A percentile compares a stretch with the other conserved stretches of the same genome.
phyloP scores from a whole-genome alignment of 192 early-diverging fungal genomes.

The Physocladia obscura region DNA sequence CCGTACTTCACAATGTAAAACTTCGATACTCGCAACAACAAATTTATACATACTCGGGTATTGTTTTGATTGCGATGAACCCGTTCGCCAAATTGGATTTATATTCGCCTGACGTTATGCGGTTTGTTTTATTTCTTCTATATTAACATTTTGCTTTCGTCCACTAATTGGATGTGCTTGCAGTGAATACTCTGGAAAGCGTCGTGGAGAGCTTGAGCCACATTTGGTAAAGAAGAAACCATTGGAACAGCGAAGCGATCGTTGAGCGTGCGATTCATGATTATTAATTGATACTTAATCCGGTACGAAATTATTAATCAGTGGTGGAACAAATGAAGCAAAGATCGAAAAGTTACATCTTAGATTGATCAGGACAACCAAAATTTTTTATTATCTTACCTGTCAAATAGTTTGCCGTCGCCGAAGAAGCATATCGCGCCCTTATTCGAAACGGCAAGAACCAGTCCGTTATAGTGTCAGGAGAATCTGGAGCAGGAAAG shows the following conservation, averaged over 20 bases:
- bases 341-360: too few species aligned
- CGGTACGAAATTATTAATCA: too few species aligned
- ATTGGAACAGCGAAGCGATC: too few species aligned
- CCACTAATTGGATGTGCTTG: not conserved
- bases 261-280: too few species aligned
- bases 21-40: slow-evolving; percentile 86
- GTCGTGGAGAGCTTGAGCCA: slow-evolving; percentile 92
- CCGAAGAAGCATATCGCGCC: slow-evolving; percentile 94
- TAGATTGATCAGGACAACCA: too few species aligned
- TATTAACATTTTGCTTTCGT: not conserved
- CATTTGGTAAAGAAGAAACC: slow-evolving; percentile 61
- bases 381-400: too few species aligned
- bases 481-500: slow-evolving; percentile 93
- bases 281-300: too few species aligned
- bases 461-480: slow-evolving; percentile 97
- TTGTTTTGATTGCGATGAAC: slow-evolving; percentile 96
- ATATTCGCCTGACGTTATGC: slow-evolving; percentile 67
- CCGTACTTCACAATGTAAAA: slow-evolving; percentile 88
- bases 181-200: slow-evolving; percentile 87
- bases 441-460: slow-evolving; percentile 88
- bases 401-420: slow-evolving; percentile 78
- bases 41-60: slow-evolving; percentile 99
- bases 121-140: slow-evolving; percentile 20
- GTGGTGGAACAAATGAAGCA: too few species aligned
- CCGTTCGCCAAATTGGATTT: slow-evolving; percentile 83